These are phyloP conservation scores for Cadophora malorum DNA, from an alignment of 2,329 filamentous ascomycete genomes.

Conservation along the genomic window DNA sequence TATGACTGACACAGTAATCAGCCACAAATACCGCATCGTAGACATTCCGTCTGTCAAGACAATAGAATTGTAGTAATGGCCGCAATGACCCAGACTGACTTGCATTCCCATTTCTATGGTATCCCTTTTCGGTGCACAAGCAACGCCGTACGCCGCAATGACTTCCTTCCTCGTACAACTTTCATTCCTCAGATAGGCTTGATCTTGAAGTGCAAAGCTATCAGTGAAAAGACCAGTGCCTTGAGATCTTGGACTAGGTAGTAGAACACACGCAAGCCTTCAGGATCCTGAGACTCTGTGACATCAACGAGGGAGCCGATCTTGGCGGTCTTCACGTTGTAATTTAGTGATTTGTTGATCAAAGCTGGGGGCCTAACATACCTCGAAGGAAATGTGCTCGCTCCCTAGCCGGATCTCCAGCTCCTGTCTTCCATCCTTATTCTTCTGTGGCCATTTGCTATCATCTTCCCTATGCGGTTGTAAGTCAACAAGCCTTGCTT, in stretches of 20 bases:
- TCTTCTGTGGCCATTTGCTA: slow-evolving; percentile 98
- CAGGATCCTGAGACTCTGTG: slow-evolving; percentile 92
- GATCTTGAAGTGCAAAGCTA: slow-evolving; percentile 97
- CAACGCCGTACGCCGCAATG: slow-evolving; percentile 41
- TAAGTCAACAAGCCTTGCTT: slow-evolving; percentile 38
- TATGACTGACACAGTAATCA: neutral
- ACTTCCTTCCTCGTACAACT: slow-evolving; percentile 15
- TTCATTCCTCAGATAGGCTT: slow-evolving; percentile 70
- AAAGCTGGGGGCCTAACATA: slow-evolving; percentile 46
- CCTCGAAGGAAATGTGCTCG: slow-evolving; percentile 98
- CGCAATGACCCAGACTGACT: slow-evolving; percentile 10
- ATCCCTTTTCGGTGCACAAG: slow-evolving; percentile 38
- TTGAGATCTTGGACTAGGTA: slow-evolving; percentile 98
- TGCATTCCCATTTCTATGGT: slow-evolving; percentile 38
- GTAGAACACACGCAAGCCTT: slow-evolving; percentile 96
- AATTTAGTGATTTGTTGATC: neutral
- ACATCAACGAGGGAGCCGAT: slow-evolving; percentile 97
- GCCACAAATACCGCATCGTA: neutral
- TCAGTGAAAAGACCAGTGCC: slow-evolving; percentile 94
- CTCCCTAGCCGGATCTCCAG: slow-evolving; percentile 92
- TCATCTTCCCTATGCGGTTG: slow-evolving; percentile 80
- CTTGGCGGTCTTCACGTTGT: slow-evolving; percentile 79
- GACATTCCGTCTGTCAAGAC: neutral
- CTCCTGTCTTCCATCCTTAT: slow-evolving; percentile 97
- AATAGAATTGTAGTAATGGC: neutral